Base-by-base conservation (phyloP, 73 alveolate genomes). In the Paraurostyla sp. region DNA sequence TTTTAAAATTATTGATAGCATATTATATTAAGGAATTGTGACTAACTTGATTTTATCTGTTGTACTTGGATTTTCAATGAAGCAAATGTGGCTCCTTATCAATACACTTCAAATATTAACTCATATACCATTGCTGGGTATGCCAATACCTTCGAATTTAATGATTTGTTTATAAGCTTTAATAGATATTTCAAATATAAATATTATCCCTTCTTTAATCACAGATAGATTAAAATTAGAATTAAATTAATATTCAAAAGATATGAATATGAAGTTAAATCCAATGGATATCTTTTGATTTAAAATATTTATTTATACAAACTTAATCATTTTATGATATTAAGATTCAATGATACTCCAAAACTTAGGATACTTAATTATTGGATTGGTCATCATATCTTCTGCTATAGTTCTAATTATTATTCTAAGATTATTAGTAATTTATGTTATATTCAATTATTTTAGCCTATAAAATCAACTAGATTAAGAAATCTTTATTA, bases 51-150 rank as follows among this genome's bases (percentile, higher is more conserved):
- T n/a, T n/a, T n/a, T n/a, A n/a, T n/a, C n/a, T n/a, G n/a, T n/a
- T n/a, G n/a, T n/a, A n/a, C n/a, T n/a, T n/a, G n/a, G n/a, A n/a
- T n/a, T n/a, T n/a, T 52, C 69, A n/a, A 4, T 52, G 9, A 52
- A 52, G 22, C 32, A 52, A 52, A 52, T 52, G 11, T 52, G 69
- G 69, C 11, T 23, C 22, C 30, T 52, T 16, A 23, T 52, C 4
- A 52, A 52, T n/a, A 52, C 15, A 6, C 69, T 52, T 13, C 32
- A 52, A n/a, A 52, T 52, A 16, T 4, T 52, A 16, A 52, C 69
- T 52, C 69, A 52, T n/a, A 52, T 52, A 4, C 69, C 69, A 11
- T n/a, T 52, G 69, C 69, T 11, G n/a, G n/a, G n/a, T n/a, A n/a
- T n/a, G n/a, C n/a, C n/a, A n/a, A n/a, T n/a, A n/a, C n/a, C n/a